Evolutionary conservation across 768 basidiomycete genomes (phyloP), one percentile per base, ranked within the genome.

Genomic region (Macrolepiota dolichaula): DNA sequence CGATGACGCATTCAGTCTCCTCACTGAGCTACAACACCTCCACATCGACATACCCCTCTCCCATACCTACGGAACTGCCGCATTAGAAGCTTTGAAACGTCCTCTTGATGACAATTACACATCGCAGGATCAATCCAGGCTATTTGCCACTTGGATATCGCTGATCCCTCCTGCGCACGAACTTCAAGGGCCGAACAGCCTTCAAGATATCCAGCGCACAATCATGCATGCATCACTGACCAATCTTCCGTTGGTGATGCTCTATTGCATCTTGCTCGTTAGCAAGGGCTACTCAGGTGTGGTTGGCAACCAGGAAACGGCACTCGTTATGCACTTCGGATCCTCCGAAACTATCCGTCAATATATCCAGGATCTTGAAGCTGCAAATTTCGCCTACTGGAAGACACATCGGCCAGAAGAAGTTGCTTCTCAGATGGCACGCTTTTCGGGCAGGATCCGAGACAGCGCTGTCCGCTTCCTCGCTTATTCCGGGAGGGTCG

Each of bases 241-340:
- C 19, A 70, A 73, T 52, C 54, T 74, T 42, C 46, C 62, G 24
- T 58, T 78, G 22, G 65, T 76, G 29, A 67, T 70, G 36, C 65
- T 66, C 12, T 72, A 76, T 44, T 66, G 74, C 24, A 60, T 75
- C n/a, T 68, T 77, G 24, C 66, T 75, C 47, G 71, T 77, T 3
- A 64, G 62, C 3, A 81, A 81, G 65, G 81, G 81, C 3, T 80
- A 76, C 61, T 62, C 62, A 3, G 40, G 62, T 11, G 44, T 60
- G 0, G 55, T 78, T 19, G 55, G 55, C 32, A 40, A 32, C 4
- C 62, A 65, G 7, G 65, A 72, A 53, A 61, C 83, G 35, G 73
- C 77, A 1, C 69, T 71, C 3, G 68, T 88, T 19, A 71, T 81
- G 40, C 79, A 79, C 22, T 82, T 78, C 68, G 74, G 80, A 2